Percentiles rank a stretch among this genome's conserved stretches.
Conservation (phyloP, 2,329 filamentous ascomycete species). For the Sclerotinia sclerotiorum region DNA sequence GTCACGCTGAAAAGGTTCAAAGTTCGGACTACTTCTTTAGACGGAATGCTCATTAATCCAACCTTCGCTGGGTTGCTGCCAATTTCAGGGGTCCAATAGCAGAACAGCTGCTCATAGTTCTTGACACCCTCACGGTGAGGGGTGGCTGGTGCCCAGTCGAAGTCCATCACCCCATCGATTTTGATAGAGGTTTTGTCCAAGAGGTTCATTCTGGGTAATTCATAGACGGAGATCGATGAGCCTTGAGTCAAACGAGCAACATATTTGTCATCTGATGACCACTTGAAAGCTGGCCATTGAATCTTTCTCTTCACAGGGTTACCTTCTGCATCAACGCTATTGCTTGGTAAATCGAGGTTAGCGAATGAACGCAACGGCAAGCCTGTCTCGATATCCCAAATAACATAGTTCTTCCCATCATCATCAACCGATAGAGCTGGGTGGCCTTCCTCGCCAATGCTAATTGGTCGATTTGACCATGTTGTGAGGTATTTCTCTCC, state of each 20-base stretch:
- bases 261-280: slow-evolving; percentile 97
- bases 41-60: slow-evolving; percentile 91
- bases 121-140: slow-evolving; percentile 82
- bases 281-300: slow-evolving; percentile 99
- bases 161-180: slow-evolving; percentile 94
- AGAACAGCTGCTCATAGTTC: slow-evolving; percentile 91
- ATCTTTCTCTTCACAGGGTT: slow-evolving; percentile 82
- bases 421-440: slow-evolving; percentile 84
- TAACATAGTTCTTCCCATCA: slow-evolving; percentile 98
- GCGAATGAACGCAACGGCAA: slow-evolving; percentile 91
- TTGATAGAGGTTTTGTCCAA: slow-evolving; percentile 91
- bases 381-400: slow-evolving; percentile 92
- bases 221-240: slow-evolving; percentile 87
- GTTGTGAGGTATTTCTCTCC: slow-evolving; percentile 90
- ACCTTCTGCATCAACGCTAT: slow-evolving; percentile 59
- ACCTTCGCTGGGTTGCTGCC: slow-evolving; percentile 98
- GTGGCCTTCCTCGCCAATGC: slow-evolving; percentile 84
- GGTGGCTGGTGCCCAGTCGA: slow-evolving; percentile 91
- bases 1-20: slow-evolving; percentile 97
- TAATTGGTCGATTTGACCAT: slow-evolving; percentile 93
- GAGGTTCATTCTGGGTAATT: slow-evolving; percentile 83
- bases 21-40: slow-evolving; percentile 89
- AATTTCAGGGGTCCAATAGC: slow-evolving; percentile 98
- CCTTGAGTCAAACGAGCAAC: slow-evolving; percentile 88
- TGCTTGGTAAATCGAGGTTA: slow-evolving; percentile 75